These are phyloP conservation scores for Athelia psychrophila DNA, from an alignment of 1,284 basidiomycete genomes.

Conservation along the genomic window DNA sequence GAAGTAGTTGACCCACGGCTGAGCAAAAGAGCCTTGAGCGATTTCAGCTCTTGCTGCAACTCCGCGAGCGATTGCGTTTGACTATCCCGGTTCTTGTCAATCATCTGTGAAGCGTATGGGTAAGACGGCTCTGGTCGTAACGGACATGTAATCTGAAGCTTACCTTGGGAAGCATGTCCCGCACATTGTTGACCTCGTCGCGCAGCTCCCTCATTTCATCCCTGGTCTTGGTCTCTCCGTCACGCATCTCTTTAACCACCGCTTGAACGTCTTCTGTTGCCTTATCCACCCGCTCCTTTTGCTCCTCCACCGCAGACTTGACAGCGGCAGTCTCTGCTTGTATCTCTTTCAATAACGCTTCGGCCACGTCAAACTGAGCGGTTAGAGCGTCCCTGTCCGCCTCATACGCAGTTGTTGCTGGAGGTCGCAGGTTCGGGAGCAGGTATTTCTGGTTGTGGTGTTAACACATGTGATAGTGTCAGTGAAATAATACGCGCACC, in stretches of 20 bases:
- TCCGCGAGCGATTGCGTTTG: slow-evolving; percentile 80
- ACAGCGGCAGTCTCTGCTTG: slow-evolving; percentile 77
- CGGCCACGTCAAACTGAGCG: slow-evolving; percentile 93
- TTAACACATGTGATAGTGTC: neutral
- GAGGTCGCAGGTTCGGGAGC: slow-evolving; percentile 89
- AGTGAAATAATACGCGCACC: slow-evolving; percentile 41
- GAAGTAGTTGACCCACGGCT: slow-evolving; percentile 64
- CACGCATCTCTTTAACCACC: slow-evolving; percentile 74
- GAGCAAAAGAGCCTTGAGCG: slow-evolving; percentile 89
- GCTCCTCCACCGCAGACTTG: slow-evolving; percentile 76
- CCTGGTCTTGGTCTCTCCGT: slow-evolving; percentile 76
- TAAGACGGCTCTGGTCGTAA: slow-evolving; percentile 8
- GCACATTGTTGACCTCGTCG: slow-evolving; percentile 88
- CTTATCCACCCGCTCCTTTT: slow-evolving; percentile 75
- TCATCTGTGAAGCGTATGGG: slow-evolving; percentile 58
- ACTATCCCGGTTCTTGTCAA: slow-evolving; percentile 88
- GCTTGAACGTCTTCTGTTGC: slow-evolving; percentile 81
- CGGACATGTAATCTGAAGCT: neutral
- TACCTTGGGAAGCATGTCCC: slow-evolving; percentile 91
- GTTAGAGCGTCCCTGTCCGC: slow-evolving; percentile 82
- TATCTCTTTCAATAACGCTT: slow-evolving; percentile 79
- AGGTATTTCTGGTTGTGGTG: slow-evolving; percentile 76
- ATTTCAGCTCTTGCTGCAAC: slow-evolving; percentile 93
- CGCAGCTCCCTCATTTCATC: slow-evolving; percentile 92
- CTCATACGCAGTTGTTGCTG: slow-evolving; percentile 87